A percentile compares a stretch with the other conserved stretches of the same genome.
Evolutionary conservation across 2,329 filamentous ascomycete genomes (phyloP).

Genomic region (Podosphaera fusca): DNA sequence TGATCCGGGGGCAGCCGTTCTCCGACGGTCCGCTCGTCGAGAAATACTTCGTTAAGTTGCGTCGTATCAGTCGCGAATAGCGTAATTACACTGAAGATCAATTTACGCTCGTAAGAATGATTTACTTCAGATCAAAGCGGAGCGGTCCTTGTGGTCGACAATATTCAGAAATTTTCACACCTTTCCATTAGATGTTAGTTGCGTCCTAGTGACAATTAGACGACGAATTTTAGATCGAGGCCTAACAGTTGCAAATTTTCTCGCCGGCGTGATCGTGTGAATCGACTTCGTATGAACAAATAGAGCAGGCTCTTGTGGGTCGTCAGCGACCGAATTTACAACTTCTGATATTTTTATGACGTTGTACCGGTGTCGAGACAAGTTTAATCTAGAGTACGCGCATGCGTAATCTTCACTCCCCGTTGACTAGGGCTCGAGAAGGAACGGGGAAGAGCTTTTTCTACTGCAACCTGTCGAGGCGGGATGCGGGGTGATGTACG

Average conservation of each 20-base stretch:
- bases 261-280: neutral
- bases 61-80: neutral
- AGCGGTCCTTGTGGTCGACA: neutral
- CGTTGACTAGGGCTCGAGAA: neutral
- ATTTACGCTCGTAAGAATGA: neutral
- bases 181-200: neutral
- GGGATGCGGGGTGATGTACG: constrained; percentile 9
- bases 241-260: neutral
- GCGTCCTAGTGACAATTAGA: neutral
- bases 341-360: neutral
- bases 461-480: constrained; percentile 10
- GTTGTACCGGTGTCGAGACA: too few species aligned
- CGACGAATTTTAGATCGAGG: neutral
- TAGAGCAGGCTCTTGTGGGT: neutral
- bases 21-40: neutral
- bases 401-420: neutral
- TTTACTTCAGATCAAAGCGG: neutral
- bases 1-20: neutral
- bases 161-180: neutral
- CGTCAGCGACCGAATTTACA: neutral
- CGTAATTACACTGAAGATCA: neutral
- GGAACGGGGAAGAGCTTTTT: constrained; percentile 5
- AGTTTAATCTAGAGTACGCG: neutral
- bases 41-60: neutral
- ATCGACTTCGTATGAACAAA: neutral